phyloP scores from a whole-genome alignment of 1,284 basidiomycete species.

The Ceratobasidium sp. region DNA sequence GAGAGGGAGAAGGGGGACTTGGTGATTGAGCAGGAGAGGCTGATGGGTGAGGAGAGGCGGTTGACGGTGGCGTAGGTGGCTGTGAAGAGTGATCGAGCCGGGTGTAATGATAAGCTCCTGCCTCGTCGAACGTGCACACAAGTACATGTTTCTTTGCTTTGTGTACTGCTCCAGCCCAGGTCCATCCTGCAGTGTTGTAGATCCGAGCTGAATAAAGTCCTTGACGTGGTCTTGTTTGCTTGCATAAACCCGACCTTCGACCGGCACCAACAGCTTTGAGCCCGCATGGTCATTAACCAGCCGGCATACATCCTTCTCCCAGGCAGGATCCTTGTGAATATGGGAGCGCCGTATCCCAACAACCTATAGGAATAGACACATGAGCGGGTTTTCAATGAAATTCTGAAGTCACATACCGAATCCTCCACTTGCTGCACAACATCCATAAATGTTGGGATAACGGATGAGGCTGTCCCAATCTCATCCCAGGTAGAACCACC shows the following conservation, averaged over 20 bases:
- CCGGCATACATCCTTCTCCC: background rate
- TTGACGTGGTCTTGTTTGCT: background rate
- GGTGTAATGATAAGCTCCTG: conserved; percentile 1
- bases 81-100: background rate
- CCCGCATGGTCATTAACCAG: background rate
- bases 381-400: background rate
- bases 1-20: background rate
- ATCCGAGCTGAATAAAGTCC: background rate
- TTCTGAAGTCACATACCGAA: background rate
- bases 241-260: background rate
- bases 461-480: background rate
- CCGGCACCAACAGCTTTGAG: background rate
- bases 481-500: background rate
- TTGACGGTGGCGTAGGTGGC: conserved; percentile 8
- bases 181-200: background rate
- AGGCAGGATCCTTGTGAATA: conserved; percentile 6
- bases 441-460: background rate
- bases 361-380: conserved; percentile 4
- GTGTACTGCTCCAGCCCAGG: background rate
- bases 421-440: conserved; percentile 7
- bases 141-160: background rate
- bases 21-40: background rate
- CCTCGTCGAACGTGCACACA: background rate
- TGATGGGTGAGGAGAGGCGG: background rate
- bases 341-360: background rate